Percentiles rank a stretch among this genome's conserved stretches.
Conservation (phyloP, 129 eudicot species). For the Glebionis coronaria region DNA sequence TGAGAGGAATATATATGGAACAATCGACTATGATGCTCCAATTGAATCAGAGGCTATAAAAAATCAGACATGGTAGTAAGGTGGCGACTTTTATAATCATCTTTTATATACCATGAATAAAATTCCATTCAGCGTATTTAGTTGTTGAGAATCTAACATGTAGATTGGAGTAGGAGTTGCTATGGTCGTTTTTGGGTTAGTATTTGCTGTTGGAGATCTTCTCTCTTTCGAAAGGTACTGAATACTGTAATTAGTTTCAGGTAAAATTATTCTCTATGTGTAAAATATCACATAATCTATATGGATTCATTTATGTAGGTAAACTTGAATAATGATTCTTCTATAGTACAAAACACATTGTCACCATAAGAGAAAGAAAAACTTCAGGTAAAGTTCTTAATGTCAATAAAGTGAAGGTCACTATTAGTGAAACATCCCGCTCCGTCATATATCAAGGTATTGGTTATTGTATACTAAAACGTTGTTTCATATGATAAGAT, state of each 20-base stretch:
- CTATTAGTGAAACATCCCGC: not conserved
- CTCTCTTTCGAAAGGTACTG: constrained; percentile 85
- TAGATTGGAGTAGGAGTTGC: constrained; percentile 97
- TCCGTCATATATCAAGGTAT: not conserved
- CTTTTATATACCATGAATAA: constrained; percentile 13
- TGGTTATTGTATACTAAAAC: not conserved
- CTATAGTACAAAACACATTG: constrained; percentile 33
- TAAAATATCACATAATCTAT: no score
- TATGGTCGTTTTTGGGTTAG: constrained; percentile 76
- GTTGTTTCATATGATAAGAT: constrained; percentile 17
- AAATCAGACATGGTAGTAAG: constrained; percentile 84
- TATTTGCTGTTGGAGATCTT: constrained; percentile 97
- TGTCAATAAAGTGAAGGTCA: not conserved
- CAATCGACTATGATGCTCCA: constrained; percentile 90
- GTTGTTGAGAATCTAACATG: constrained; percentile 25
- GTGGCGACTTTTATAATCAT: constrained; percentile 33
- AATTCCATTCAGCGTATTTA: constrained; percentile 27
- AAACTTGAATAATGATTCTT: constrained; percentile 48
- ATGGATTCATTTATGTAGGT: constrained; percentile 30
- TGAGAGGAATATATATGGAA: constrained; percentile 49
- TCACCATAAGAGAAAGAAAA: constrained; percentile 56
- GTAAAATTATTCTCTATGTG: constrained; percentile 6
- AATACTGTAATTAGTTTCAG: not conserved
- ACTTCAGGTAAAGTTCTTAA: constrained; percentile 56
- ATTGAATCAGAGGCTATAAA: constrained; percentile 45